These are phyloP conservation scores for Achlya hypogyna DNA, from an alignment of 352 stramenopile genomes.

Conservation along the genomic window DNA sequence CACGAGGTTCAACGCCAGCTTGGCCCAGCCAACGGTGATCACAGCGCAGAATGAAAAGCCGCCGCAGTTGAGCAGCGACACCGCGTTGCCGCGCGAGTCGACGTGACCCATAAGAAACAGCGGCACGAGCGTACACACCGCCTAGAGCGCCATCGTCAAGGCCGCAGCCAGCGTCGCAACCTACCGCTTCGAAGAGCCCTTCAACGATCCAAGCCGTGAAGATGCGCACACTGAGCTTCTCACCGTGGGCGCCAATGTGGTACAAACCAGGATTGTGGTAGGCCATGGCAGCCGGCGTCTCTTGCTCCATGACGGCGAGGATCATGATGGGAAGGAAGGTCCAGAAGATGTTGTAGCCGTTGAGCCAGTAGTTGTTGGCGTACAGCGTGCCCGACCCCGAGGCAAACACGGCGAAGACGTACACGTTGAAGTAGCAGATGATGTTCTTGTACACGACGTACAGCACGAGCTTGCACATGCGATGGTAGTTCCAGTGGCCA, in stretches of 20 bases:
- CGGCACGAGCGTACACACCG: conserved; percentile 58
- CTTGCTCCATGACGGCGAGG: conserved; percentile 73
- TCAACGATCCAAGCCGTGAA: conserved; percentile 75
- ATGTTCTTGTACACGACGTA: conserved; percentile 99
- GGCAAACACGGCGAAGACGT: conserved; percentile 82
- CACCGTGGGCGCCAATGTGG: conserved; percentile 59
- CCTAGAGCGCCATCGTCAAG: neutral
- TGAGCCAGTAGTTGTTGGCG: conserved; percentile 87
- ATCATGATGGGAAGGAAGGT: conserved; percentile 88
- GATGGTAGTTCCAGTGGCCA: conserved; percentile 97
- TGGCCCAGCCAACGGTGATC: conserved; percentile 71
- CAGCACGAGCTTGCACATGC: conserved; percentile 91
- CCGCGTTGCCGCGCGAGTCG: conserved; percentile 50
- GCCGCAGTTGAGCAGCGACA: conserved; percentile 58
- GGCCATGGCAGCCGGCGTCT: conserved; percentile 56
- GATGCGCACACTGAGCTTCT: conserved; percentile 75
- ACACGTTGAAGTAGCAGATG: conserved; percentile 69
- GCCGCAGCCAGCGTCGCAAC: neutral
- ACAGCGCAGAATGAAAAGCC: conserved; percentile 69
- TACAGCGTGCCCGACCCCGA: conserved; percentile 71
- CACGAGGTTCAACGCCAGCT: conserved; percentile 77
- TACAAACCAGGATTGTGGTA: conserved; percentile 77
- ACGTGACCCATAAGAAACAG: conserved; percentile 46
- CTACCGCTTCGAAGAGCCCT: conserved; percentile 60
- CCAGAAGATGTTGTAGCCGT: conserved; percentile 95